These are phyloP conservation scores for Boechera divaricarpa DNA, from an alignment of 345 rosid genomes.

Conservation along the genomic window DNA sequence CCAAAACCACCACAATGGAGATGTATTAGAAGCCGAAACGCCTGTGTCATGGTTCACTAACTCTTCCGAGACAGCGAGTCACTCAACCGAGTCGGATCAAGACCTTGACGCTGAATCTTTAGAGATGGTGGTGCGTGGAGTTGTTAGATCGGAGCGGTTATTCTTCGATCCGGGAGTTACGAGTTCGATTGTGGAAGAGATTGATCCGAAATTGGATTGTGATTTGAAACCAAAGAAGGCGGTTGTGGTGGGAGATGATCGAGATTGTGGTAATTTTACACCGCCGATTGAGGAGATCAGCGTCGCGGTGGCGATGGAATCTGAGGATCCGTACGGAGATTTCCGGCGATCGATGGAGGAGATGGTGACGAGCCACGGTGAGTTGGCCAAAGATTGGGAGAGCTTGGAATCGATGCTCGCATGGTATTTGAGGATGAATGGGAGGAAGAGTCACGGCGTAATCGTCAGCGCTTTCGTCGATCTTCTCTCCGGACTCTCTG, in stretches of 20 bases:
- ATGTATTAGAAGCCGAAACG: slow-evolving; percentile 14
- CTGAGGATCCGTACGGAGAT: slow-evolving; percentile 80
- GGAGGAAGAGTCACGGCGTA: slow-evolving; percentile 69
- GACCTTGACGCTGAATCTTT: slow-evolving; percentile 48
- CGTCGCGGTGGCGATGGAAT: slow-evolving; percentile 75
- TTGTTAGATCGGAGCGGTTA: slow-evolving; percentile 68
- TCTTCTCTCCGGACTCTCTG: slow-evolving; percentile 55
- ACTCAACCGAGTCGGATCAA: slow-evolving; percentile 46
- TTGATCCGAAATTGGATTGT: not conserved
- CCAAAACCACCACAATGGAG: not conserved
- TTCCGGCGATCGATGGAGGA: slow-evolving; percentile 92
- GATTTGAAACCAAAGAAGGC: not conserved
- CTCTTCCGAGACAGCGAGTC: slow-evolving; percentile 49
- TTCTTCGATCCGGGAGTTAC: slow-evolving; percentile 82
- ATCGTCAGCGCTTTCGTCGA: slow-evolving; percentile 87
- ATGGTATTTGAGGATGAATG: slow-evolving; percentile 85
- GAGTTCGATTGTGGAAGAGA: slow-evolving; percentile 64
- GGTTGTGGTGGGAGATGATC: slow-evolving; percentile 28
- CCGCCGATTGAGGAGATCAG: slow-evolving; percentile 50
- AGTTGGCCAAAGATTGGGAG: slow-evolving; percentile 66
- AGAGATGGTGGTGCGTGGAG: slow-evolving; percentile 67
- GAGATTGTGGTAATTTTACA: slow-evolving; percentile 34
- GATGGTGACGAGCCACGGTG: slow-evolving; percentile 76
- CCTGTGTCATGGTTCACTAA: slow-evolving; percentile 49
- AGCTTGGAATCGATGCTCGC: slow-evolving; percentile 74